These are phyloP conservation scores for Aspergillus sclerotioniger DNA, from an alignment of 495 filamentous ascomycete genomes.

Conservation along the genomic window DNA sequence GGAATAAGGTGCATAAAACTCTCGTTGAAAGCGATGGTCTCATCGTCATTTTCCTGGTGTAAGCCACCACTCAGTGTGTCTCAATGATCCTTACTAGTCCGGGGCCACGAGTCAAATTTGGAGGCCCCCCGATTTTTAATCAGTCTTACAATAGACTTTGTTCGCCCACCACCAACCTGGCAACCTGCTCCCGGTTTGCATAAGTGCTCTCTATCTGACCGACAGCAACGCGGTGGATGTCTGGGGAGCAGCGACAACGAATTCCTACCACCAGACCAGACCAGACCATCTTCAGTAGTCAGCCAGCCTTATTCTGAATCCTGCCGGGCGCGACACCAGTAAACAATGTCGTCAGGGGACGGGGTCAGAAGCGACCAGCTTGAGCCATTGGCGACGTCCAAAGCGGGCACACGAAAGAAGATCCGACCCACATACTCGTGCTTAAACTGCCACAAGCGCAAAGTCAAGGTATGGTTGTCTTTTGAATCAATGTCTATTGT, in stretches of 20 bases:
- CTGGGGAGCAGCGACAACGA: not conserved
- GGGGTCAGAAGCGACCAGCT: constrained; percentile 6
- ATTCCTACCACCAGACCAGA: not conserved
- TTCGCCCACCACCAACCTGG: not conserved
- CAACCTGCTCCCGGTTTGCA: constrained; percentile 2
- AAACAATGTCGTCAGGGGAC: constrained; percentile 3
- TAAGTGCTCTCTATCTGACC: not conserved
- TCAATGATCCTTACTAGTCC: constrained; percentile 4
- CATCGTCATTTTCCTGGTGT: constrained; percentile 7
- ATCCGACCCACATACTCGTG: constrained; percentile 31
- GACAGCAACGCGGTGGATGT: not conserved
- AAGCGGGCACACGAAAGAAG: constrained; percentile 22
- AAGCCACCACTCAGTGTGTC: constrained; percentile 4
- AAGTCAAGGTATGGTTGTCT: constrained; percentile 25
- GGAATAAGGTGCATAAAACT: not conserved
- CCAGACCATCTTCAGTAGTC: not conserved
- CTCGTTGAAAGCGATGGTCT: not conserved
- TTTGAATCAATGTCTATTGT: not conserved
- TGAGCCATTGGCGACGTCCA: constrained; percentile 6
- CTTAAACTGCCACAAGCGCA: constrained; percentile 31
- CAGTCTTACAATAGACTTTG: constrained; percentile 9
- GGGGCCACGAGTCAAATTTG: not conserved
- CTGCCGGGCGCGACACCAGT: not conserved
- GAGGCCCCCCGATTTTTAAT: not conserved
- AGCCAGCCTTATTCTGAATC: not conserved